phyloP scores from a whole-genome alignment of 495 filamentous ascomycete genomes.

The Penicillium alfredii region DNA sequence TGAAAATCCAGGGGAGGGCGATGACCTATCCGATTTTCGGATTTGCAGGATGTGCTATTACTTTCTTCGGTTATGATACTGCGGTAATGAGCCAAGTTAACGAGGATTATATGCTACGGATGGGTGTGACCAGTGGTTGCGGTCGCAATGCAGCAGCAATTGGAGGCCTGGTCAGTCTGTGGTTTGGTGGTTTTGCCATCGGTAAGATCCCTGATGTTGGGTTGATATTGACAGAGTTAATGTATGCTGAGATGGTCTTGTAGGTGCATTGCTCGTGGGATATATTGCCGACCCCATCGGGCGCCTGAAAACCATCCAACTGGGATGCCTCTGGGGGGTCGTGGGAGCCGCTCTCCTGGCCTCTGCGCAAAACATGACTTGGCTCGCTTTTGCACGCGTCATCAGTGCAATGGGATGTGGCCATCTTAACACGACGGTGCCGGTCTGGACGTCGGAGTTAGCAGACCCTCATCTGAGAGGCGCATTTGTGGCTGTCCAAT shows the following conservation, averaged over 20 bases:
- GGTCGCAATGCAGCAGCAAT: slow-evolving; percentile 19
- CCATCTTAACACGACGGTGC: slow-evolving; percentile 34
- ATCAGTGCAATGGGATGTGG: slow-evolving; percentile 48
- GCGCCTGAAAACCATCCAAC: slow-evolving; percentile 41
- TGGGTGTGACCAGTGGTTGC: slow-evolving; percentile 13
- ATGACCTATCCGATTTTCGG: slow-evolving; percentile 21
- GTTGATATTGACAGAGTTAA: neutral
- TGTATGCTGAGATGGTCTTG: neutral
- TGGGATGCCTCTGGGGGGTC: slow-evolving; percentile 42
- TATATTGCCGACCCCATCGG: slow-evolving; percentile 39
- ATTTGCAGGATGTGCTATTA: slow-evolving; percentile 22
- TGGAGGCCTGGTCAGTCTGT: slow-evolving; percentile 23
- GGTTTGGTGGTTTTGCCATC: slow-evolving; percentile 24
- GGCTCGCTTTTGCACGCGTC: slow-evolving; percentile 43
- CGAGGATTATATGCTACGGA: slow-evolving; percentile 26
- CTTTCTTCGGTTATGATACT: slow-evolving; percentile 37
- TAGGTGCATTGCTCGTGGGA: slow-evolving; percentile 8
- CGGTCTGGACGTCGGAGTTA: slow-evolving; percentile 39
- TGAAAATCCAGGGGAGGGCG: slow-evolving; percentile 14
- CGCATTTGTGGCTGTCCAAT: slow-evolving; percentile 21
- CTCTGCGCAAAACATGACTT: slow-evolving; percentile 36
- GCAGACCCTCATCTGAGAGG: slow-evolving; percentile 15
- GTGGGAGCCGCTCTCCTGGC: slow-evolving; percentile 42
- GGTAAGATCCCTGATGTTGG: slow-evolving; percentile 6
- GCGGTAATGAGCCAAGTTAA: slow-evolving; percentile 37